phyloP scores from a whole-genome alignment of 495 filamentous ascomycete species.

The Lophium mytilinum region DNA sequence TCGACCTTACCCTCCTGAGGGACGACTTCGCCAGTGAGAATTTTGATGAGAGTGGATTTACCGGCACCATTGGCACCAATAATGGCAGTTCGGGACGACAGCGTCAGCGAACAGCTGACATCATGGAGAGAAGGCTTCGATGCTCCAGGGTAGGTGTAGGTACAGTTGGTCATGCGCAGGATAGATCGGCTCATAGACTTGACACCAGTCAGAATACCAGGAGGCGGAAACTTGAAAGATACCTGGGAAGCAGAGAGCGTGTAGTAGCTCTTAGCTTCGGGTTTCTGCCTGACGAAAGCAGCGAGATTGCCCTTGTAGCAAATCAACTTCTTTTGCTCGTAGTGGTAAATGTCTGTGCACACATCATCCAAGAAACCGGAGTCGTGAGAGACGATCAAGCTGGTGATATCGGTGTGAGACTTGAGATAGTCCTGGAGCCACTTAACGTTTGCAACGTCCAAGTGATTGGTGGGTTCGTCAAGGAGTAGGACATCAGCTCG shows the following conservation, averaged over 20 bases:
- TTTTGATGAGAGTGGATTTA: slow-evolving; percentile 96
- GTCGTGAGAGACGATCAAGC: slow-evolving; percentile 96
- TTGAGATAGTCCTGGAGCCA: slow-evolving; percentile 96
- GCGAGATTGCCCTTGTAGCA: slow-evolving; percentile 93
- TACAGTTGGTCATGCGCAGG: slow-evolving; percentile 85
- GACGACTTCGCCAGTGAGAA: slow-evolving; percentile 91
- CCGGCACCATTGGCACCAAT: slow-evolving; percentile 97
- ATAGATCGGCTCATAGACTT: slow-evolving; percentile 91
- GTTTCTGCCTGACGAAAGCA: slow-evolving; percentile 81
- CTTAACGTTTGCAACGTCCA: slow-evolving; percentile 91
- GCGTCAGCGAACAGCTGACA: slow-evolving; percentile 73
- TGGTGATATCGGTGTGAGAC: slow-evolving; percentile 91
- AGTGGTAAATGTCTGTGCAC: slow-evolving; percentile 98
- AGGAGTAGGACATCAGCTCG: slow-evolving; percentile 90
- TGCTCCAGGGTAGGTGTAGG: slow-evolving; percentile 82
- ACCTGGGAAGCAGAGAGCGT: slow-evolving; percentile 83
- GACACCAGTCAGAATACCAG: slow-evolving; percentile 88
- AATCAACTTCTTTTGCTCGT: slow-evolving; percentile 93
- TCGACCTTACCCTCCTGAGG: slow-evolving; percentile 84
- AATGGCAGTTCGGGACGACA: slow-evolving; percentile 90
- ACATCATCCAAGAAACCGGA: slow-evolving; percentile 94
- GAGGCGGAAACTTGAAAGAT: slow-evolving; percentile 96
- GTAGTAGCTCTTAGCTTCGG: slow-evolving; percentile 98
- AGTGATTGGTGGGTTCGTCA: slow-evolving; percentile 98
- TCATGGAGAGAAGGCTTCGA: slow-evolving; percentile 79